phyloP scores from a whole-genome alignment of 2,329 filamentous ascomycete genomes.

The Penicillium sp. region DNA sequence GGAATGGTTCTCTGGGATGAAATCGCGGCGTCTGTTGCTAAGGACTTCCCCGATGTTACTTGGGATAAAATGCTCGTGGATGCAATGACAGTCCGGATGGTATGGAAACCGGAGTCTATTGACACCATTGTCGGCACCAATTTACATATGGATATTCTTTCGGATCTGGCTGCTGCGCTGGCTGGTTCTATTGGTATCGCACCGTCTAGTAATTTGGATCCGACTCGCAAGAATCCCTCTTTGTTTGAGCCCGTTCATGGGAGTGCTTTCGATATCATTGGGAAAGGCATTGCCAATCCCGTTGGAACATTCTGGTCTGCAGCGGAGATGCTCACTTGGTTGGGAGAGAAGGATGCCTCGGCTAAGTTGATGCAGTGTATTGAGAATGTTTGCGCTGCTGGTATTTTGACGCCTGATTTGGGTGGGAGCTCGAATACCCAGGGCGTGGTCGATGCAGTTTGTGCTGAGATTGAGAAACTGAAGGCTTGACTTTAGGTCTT shows the following conservation, averaged over 20 bases:
- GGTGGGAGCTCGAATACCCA: constrained; percentile 58
- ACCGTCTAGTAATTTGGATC: constrained; percentile 67
- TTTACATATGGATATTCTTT: constrained; percentile 64
- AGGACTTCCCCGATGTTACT: constrained; percentile 52
- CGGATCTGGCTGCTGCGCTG: constrained; percentile 67
- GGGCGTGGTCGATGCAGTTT: constrained; percentile 59
- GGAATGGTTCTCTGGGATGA: constrained; percentile 61
- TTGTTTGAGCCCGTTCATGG: constrained; percentile 67
- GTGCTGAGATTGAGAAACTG: constrained; percentile 48
- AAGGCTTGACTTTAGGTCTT: background rate
- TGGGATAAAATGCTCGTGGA: constrained; percentile 59
- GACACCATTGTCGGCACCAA: constrained; percentile 59
- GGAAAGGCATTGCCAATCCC: constrained; percentile 61
- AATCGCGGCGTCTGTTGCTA: constrained; percentile 48
- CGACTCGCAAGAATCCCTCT: constrained; percentile 59
- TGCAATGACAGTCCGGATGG: constrained; percentile 58
- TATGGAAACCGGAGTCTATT: constrained; percentile 50
- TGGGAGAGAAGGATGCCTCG: constrained; percentile 59
- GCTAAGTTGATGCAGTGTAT: constrained; percentile 58
- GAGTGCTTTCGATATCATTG: constrained; percentile 63
- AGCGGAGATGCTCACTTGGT: constrained; percentile 65
- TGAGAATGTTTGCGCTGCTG: constrained; percentile 58
- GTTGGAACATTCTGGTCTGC: constrained; percentile 69
- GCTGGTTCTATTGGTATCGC: constrained; percentile 71
- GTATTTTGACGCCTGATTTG: constrained; percentile 59